These are phyloP conservation scores for Nicotiana obtusifolia DNA, from an alignment of 257 asterid species.

Conservation along the genomic window DNA sequence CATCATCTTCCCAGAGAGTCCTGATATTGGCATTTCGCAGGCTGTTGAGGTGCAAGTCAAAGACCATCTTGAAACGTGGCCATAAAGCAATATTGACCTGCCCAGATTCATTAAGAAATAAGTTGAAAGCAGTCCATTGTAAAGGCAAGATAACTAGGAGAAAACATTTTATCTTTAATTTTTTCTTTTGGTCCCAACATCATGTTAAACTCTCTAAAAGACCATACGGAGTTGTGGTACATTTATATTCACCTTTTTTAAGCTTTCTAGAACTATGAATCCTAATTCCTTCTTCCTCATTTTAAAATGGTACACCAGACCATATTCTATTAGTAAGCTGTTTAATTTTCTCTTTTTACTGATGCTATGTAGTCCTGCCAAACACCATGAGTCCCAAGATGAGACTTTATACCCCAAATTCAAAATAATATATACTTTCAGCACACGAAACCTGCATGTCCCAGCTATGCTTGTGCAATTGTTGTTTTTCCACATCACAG, in stretches of 20 bases:
- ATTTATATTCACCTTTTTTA: neutral
- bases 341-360: neutral
- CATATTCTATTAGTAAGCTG: neutral
- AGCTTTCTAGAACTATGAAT: neutral
- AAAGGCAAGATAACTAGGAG: neutral
- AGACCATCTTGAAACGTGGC: conserved; percentile 99
- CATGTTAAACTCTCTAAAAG: neutral
- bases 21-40: conserved; percentile 77
- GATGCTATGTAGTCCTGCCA: neutral
- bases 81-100: conserved; percentile 94
- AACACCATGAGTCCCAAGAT: neutral
- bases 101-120: conserved; percentile 16
- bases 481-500: neutral
- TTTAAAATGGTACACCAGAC: neutral
- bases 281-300: neutral
- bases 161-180: neutral
- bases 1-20: conserved; percentile 96
- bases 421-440: neutral
- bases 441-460: neutral
- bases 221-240: neutral
- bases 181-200: neutral
- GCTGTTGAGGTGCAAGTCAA: conserved; percentile 96
- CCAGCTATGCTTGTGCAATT: neutral
- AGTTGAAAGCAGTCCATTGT: neutral
- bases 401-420: neutral